phyloP scores from a whole-genome alignment of 192 early-diverging fungal species.

The Backusella psychrophila region DNA sequence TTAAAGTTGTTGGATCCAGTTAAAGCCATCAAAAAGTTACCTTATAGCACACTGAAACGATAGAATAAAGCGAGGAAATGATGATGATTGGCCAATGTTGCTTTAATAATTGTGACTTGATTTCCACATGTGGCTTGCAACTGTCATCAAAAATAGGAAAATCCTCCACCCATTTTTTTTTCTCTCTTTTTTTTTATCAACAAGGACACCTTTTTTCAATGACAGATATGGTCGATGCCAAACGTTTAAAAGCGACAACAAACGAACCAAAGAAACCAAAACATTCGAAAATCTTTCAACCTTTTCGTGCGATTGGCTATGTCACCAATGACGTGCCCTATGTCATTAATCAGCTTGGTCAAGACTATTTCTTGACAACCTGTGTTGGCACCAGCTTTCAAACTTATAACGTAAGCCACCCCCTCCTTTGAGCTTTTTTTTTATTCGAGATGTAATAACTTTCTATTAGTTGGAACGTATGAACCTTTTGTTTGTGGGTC shows the following conservation, averaged over 20 bases:
- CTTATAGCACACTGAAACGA: no score
- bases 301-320: slow-evolving; percentile 92
- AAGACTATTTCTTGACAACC: slow-evolving; percentile 79
- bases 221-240: not conserved
- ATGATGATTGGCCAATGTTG: not conserved
- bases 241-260: not conserved
- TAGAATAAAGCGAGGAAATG: not conserved
- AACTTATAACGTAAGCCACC: slow-evolving; percentile 70
- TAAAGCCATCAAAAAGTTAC: not conserved
- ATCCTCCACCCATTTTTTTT: not conserved
- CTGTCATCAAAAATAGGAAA: not conserved
- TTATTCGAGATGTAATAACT: not conserved
- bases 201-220: not conserved
- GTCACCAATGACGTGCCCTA: slow-evolving; percentile 81
- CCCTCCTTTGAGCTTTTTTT: not conserved
- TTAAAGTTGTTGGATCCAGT: no score
- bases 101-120: not conserved
- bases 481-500: slow-evolving; percentile 74
- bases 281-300: slow-evolving; percentile 60
- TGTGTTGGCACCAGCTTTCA: slow-evolving; percentile 89
- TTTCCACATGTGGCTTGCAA: not conserved
- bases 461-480: slow-evolving; percentile 59
- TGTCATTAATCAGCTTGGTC: slow-evolving; percentile 73
- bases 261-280: not conserved
- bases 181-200: not conserved